Conservation (phyloP, 257 asterid species). For the Solanum paucissectum region DNA sequence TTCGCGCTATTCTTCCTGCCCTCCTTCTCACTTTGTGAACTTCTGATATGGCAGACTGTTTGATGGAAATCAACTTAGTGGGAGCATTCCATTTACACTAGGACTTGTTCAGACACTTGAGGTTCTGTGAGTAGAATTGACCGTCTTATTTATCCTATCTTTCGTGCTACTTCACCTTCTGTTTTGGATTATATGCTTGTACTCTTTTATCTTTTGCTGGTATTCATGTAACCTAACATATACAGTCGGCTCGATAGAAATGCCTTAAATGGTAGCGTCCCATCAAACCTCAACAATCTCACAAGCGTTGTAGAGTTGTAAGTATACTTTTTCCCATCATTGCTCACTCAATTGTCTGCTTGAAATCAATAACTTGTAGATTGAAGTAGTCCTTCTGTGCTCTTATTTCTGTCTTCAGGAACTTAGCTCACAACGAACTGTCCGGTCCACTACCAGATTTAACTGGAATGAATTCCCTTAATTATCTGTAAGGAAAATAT, state of each 20-base stretch:
- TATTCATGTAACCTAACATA: not conserved
- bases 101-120: constrained; percentile 70
- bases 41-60: constrained; percentile 37
- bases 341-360: not conserved
- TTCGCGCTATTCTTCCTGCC: not conserved
- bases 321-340: constrained; percentile 7
- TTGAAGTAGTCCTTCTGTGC: not conserved
- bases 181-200: not conserved
- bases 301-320: constrained; percentile 65
- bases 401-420: constrained; percentile 28
- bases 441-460: constrained; percentile 70
- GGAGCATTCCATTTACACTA: constrained; percentile 63
- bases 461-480: constrained; percentile 67
- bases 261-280: constrained; percentile 43
- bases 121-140: constrained; percentile 75
- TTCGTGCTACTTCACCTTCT: not conserved
- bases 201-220: not conserved
- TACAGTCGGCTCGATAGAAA: constrained; percentile 88
- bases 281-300: constrained; percentile 61
- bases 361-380: not conserved
- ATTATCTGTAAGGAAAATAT: constrained; percentile 49
- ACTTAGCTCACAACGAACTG: constrained; percentile 68
- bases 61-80: constrained; percentile 63
- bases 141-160: not conserved
- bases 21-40: not conserved